Evolutionary conservation across 2,329 filamentous ascomycete species (phyloP).

Genomic region (Aspergillus tanneri): DNA sequence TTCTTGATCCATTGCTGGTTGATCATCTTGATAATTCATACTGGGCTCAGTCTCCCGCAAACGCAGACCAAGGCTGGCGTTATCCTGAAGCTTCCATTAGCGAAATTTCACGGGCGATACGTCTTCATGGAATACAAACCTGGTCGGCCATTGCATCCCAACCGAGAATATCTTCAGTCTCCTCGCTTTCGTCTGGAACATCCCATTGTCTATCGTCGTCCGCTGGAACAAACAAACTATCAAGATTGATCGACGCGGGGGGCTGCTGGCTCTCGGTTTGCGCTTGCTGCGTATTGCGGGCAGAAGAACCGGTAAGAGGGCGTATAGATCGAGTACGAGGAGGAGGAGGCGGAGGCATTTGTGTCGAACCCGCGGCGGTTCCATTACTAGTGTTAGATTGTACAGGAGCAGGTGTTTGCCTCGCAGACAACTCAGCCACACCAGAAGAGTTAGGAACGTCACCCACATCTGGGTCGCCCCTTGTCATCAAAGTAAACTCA

Average conservation of each 20-base stretch:
- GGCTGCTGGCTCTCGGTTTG: slow-evolving; percentile 28
- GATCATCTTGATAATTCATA: slow-evolving; percentile 16
- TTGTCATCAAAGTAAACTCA: slow-evolving; percentile 66
- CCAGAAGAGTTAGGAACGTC: slow-evolving; percentile 42
- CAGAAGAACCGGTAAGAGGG: slow-evolving; percentile 33
- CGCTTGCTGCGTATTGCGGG: slow-evolving; percentile 21
- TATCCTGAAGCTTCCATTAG: slow-evolving; percentile 24
- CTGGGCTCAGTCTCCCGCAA: slow-evolving; percentile 37
- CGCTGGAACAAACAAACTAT: slow-evolving; percentile 62
- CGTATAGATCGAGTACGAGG: slow-evolving; percentile 33
- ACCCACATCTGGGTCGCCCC: slow-evolving; percentile 51
- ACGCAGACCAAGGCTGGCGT: slow-evolving; percentile 26
- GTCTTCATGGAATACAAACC: slow-evolving; percentile 31
- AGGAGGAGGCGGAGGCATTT: slow-evolving; percentile 37
- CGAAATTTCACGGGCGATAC: neutral
- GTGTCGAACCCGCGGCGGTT: slow-evolving; percentile 14
- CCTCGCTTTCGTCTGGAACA: slow-evolving; percentile 54
- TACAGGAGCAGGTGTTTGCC: slow-evolving; percentile 36
- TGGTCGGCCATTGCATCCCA: slow-evolving; percentile 59
- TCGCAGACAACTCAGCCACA: slow-evolving; percentile 42
- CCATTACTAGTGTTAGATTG: slow-evolving; percentile 19
- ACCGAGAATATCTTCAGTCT: slow-evolving; percentile 60
- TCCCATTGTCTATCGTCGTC: slow-evolving; percentile 63
- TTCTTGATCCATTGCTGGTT: slow-evolving; percentile 19
- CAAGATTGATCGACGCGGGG: slow-evolving; percentile 46